phyloP scores from a whole-genome alignment of 768 basidiomycete species.

The Auriscalpium microsporum region DNA sequence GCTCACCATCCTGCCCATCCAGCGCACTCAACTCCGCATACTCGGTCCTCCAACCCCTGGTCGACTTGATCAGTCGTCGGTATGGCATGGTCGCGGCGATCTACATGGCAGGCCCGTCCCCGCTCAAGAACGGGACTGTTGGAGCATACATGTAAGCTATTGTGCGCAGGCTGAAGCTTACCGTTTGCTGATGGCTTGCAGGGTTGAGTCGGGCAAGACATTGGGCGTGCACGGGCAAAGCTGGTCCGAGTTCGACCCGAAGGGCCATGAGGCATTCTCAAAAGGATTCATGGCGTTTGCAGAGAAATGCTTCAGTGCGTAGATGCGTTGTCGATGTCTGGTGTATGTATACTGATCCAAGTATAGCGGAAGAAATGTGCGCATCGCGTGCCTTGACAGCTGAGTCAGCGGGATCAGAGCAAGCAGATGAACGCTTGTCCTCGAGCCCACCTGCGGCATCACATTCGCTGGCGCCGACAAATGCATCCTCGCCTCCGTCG shows the following conservation, averaged over 20 bases:
- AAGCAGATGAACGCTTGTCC: background rate
- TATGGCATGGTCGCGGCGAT: background rate
- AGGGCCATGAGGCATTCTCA: background rate
- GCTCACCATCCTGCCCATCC: background rate
- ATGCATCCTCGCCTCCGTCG: too few species aligned
- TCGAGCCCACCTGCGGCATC: background rate
- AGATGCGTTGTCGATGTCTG: background rate
- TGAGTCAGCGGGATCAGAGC: background rate
- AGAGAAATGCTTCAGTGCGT: background rate
- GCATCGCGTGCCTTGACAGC: background rate
- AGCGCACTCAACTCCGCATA: background rate
- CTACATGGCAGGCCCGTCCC: background rate
- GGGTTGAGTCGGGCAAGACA: background rate
- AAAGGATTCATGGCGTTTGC: background rate
- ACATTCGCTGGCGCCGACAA: background rate
- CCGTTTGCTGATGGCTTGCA: background rate
- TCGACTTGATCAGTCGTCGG: background rate
- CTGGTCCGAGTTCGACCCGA: background rate
- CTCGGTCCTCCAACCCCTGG: background rate
- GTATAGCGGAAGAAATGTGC: background rate
- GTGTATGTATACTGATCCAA: background rate
- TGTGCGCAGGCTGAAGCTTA: background rate
- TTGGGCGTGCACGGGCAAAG: background rate
- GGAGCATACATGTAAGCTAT: background rate
- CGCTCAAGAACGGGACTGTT: background rate